A percentile compares a stretch with the other conserved stretches of the same genome.
Evolutionary conservation across 371 early-diverging fungal genomes (phyloP).

Genomic region (Entomophthora muscae): DNA sequence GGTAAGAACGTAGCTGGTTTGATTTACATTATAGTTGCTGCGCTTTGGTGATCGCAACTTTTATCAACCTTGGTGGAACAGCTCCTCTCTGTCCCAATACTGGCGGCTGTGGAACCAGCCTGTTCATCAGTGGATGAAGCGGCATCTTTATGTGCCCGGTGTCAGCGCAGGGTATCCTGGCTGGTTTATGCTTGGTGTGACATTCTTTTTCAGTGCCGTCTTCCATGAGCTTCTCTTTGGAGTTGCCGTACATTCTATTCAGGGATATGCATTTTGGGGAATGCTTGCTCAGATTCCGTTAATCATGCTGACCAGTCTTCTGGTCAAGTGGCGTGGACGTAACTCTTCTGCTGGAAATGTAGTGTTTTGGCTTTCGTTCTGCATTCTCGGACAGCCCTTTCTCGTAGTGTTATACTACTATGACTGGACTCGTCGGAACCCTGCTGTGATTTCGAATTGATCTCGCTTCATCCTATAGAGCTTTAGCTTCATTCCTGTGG

Average conservation of each 20-base stretch:
- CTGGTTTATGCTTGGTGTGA: conserved; percentile 31
- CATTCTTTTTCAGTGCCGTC: conserved; percentile 66
- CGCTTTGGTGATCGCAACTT: conserved; percentile 82
- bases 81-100: conserved; percentile 57
- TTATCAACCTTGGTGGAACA: conserved; percentile 87
- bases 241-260: conserved; percentile 59
- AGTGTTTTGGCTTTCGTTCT: conserved; percentile 77
- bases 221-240: conserved; percentile 76
- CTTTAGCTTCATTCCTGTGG: too few species aligned
- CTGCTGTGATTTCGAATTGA: too few species aligned
- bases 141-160: conserved; percentile 70
- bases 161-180: conserved; percentile 29
- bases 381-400: conserved; percentile 73
- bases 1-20: conserved; percentile 12
- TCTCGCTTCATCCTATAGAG: too few species aligned
- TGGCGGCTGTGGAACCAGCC: conserved; percentile 88
- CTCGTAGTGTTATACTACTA: conserved; percentile 66
- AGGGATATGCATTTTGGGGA: conserved; percentile 69
- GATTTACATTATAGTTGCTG: conserved; percentile 23
- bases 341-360: conserved; percentile 73
- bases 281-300: conserved; percentile 82
- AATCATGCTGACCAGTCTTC: conserved; percentile 41
- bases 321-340: conserved; percentile 51
- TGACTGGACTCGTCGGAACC: conserved; percentile 29
- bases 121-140: conserved; percentile 69